Base-by-base conservation (phyloP, 2,329 filamentous ascomycete species). In the Fusarium sp. region DNA sequence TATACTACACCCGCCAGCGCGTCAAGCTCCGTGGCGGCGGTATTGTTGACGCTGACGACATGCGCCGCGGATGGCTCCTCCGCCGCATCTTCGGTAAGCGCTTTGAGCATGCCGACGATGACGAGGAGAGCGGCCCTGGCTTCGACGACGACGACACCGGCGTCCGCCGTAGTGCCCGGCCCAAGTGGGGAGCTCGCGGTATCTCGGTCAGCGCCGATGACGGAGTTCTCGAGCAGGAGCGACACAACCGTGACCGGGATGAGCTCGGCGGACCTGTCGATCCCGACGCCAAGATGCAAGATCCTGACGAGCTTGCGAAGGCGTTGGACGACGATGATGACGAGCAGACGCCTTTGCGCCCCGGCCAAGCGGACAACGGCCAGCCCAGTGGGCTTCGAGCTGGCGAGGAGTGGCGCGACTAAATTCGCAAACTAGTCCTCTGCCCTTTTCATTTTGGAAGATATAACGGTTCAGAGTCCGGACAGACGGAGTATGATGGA, bases 1-100 rank as follows among this genome's bases (percentile, higher is more conserved):
- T 98, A 2, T 98, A 98, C 85, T 98, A 93, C 84, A 93, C 92
- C 11, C 89, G 95, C 69, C 95, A 98, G 83, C 90, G 95, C 61
- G 94, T 98, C 77, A 98, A 98, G 90, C 90, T 98, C 15, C 89
- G 95, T 66, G 91, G 79, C 71, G 95, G 95, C 46, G 94, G 94
- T 7, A 87, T 98, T 16, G 94, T 98, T 13, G 95, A 98, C 77
- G 91, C 92, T 5, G 95, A 98, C 71, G 95, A 98, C 78, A 85
- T 97, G 77, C 88, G 91, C 69, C 91, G 93, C 60, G 93, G 94
- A 68, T 98, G 94, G 91, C 85, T 98, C 30, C 88, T 98, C 10
- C 89, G 89, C 70, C 89, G 91, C 53, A 90, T 97, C 70, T 91
- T 97, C 65, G 93, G 92, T 58, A 87, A 86, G 82, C 78, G 83